Percentiles rank a stretch among this genome's conserved stretches.
phyloP scores from a whole-genome alignment of 306 rosid genomes.

The Comarum palustre region DNA sequence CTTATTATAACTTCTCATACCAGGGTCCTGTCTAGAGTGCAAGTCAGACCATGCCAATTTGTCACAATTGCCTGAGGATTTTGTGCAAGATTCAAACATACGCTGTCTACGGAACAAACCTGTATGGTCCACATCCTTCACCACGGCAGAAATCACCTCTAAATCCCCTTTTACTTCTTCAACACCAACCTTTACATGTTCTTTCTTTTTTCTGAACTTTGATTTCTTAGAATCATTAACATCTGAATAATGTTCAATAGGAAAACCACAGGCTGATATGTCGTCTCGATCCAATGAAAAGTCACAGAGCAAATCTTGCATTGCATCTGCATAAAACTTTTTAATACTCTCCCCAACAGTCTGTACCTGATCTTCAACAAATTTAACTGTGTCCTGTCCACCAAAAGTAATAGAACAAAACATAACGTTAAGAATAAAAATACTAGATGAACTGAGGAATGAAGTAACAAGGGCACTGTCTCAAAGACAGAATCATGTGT shows the following conservation, averaged over 20 bases:
- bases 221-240: constrained; percentile 32
- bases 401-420: constrained; percentile 22
- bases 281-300: constrained; percentile 39
- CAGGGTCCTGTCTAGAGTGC: constrained; percentile 26
- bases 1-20: constrained; percentile 19
- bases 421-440: constrained; percentile 8
- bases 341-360: constrained; percentile 71
- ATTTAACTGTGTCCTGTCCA: constrained; percentile 63
- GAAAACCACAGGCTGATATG: constrained; percentile 29
- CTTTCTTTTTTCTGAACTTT: constrained; percentile 28
- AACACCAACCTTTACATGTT: constrained; percentile 20
- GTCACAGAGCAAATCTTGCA: constrained; percentile 65
- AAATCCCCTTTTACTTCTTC: constrained; percentile 30
- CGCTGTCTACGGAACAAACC: constrained; percentile 23
- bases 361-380: constrained; percentile 76
- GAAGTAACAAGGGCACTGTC: background rate
- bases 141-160: constrained; percentile 23
- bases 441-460: constrained; percentile 1
- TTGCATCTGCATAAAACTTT: constrained; percentile 60
- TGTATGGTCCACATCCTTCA: constrained; percentile 25
- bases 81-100: constrained; percentile 15
- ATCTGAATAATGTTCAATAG: constrained; percentile 30
- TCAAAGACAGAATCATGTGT: constrained; percentile 17
- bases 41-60: constrained; percentile 25
- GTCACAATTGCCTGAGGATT: constrained; percentile 36